Evolutionary conservation across 2,329 filamentous ascomycete species (phyloP).

Genomic region (Metarhizium robertsii): DNA sequence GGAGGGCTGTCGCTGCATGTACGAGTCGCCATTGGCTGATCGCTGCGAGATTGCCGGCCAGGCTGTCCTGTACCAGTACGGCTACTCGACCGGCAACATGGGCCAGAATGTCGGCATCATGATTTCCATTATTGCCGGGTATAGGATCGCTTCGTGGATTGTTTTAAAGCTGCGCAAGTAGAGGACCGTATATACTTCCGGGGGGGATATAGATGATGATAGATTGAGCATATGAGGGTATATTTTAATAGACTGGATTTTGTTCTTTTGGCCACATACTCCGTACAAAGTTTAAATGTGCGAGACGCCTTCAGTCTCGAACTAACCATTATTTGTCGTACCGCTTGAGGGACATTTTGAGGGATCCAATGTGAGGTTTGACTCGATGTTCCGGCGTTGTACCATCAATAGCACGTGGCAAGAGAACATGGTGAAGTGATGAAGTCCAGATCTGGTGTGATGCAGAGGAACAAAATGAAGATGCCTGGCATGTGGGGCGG

Average conservation of each 20-base stretch:
- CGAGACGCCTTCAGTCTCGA: no score
- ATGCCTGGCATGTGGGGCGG: no score
- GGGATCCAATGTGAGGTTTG: no score
- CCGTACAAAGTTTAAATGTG: no score
- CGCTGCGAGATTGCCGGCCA: conserved; percentile 63
- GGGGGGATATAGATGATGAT: background rate
- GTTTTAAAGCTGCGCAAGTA: conserved; percentile 34
- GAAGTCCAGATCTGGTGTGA: no score
- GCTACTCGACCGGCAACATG: conserved; percentile 57
- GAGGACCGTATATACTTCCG: background rate
- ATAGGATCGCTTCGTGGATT: conserved; percentile 47
- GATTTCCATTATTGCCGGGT: conserved; percentile 61
- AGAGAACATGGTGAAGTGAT: no score
- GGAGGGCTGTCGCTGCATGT: conserved; percentile 58
- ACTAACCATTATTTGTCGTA: no score
- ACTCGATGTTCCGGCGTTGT: no score
- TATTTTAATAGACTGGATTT: background rate
- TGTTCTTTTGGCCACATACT: background rate
- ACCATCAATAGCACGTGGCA: no score
- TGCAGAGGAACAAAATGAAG: no score
- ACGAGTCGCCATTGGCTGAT: conserved; percentile 39
- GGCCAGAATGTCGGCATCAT: conserved; percentile 74
- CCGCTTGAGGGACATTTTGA: no score
- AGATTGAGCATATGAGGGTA: background rate
- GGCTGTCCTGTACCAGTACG: conserved; percentile 61